These are phyloP conservation scores for Saitozyma sp. DNA, from an alignment of 768 basidiomycete species.

Conservation along the genomic window DNA sequence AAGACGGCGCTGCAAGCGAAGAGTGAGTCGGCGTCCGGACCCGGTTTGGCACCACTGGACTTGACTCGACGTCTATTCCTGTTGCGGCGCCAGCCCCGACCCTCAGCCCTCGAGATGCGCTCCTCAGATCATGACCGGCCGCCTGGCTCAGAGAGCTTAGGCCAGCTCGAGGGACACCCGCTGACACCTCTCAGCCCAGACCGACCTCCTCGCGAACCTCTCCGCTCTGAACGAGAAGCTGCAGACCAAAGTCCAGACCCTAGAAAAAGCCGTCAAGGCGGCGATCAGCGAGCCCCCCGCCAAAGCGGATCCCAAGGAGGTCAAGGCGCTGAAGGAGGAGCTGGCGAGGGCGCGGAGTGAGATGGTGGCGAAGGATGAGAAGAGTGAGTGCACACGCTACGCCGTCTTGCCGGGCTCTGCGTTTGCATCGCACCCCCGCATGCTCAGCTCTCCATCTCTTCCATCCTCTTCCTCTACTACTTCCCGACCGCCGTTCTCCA, in stretches of 20 bases:
- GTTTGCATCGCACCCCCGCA: not conserved
- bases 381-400: constrained; percentile 28
- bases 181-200: constrained; percentile 37
- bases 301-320: constrained; percentile 38
- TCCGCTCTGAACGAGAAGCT: constrained; percentile 42
- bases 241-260: constrained; percentile 23
- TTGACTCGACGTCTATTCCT: too few species aligned
- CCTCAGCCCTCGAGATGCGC: too few species aligned
- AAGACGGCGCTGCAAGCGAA: constrained; percentile 34
- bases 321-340: constrained; percentile 39
- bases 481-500: too few species aligned
- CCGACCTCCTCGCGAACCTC: constrained; percentile 42
- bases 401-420: not conserved
- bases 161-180: not conserved
- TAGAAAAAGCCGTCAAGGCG: constrained; percentile 29
- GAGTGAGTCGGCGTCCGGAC: constrained; percentile 23
- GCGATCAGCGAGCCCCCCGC: constrained; percentile 7
- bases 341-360: constrained; percentile 22
- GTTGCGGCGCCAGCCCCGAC: too few species aligned
- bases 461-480: too few species aligned
- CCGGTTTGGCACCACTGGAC: too few species aligned
- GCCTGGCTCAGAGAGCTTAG: not conserved
- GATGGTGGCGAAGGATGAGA: constrained; percentile 32
- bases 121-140: not conserved
- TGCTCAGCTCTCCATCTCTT: too few species aligned